Conservation (phyloP, 2,329 filamentous ascomycete species). For the Penicillium italicum region DNA sequence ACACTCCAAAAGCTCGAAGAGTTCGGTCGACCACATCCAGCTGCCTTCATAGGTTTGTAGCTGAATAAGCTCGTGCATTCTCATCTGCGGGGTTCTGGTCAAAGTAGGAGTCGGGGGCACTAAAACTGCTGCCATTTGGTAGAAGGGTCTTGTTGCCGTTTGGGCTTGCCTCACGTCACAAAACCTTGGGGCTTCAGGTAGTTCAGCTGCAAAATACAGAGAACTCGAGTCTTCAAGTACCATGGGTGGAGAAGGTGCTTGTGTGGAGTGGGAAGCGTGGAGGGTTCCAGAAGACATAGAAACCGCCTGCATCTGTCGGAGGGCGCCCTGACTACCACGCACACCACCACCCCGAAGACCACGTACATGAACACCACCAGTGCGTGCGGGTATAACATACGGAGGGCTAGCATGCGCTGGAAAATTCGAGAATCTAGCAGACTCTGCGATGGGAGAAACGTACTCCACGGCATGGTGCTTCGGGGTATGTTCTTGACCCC, state of each 20-base stretch:
- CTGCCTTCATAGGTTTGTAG: conserved; percentile 57
- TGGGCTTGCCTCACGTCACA: neutral
- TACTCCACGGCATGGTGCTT: neutral
- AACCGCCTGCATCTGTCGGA: neutral
- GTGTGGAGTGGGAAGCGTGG: neutral
- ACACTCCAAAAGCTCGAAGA: conserved; percentile 22
- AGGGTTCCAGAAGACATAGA: rapidly evolving
- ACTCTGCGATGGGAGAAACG: neutral
- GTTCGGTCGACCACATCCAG: conserved; percentile 43
- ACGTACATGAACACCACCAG: neutral
- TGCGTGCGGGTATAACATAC: rapidly evolving
- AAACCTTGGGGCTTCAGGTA: neutral
- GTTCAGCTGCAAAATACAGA: too few species aligned
- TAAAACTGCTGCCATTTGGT: neutral
- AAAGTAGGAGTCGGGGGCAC: neutral
- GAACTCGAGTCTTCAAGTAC: neutral
- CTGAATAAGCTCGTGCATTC: conserved; percentile 44
- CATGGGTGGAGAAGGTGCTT: neutral
- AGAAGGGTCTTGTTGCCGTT: too few species aligned
- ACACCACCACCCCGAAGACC: too few species aligned
- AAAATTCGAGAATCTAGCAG: too few species aligned
- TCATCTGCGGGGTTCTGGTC: too few species aligned
- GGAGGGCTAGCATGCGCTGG: neutral
- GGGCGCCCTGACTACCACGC: too few species aligned
- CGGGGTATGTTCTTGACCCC: neutral